Conservation (phyloP, 2,329 filamentous ascomycete genomes). For the Blastomyces gilchristii region DNA sequence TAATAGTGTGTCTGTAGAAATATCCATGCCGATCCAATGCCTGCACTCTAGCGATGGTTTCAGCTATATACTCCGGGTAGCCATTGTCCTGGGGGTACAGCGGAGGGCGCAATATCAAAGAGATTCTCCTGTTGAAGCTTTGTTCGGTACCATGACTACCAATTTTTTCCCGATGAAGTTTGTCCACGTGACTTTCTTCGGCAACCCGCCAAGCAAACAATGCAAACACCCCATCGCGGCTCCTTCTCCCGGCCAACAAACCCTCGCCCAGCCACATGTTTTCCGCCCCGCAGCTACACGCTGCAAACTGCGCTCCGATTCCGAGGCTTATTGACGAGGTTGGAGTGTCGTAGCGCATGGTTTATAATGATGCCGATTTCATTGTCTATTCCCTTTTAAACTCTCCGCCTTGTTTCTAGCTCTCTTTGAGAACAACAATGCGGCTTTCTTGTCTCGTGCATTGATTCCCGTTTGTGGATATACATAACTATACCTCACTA, state of each 20-base stretch:
- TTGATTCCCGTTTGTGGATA: constrained; percentile 22
- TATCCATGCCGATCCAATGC: background rate
- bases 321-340: constrained; percentile 25
- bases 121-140: background rate
- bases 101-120: constrained; percentile 3
- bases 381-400: background rate
- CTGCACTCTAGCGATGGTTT: background rate
- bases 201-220: constrained; percentile 20
- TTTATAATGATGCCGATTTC: background rate
- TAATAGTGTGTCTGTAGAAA: background rate
- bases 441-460: background rate
- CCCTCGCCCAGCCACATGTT: constrained; percentile 33
- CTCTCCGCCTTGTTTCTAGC: background rate
- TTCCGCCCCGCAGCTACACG: constrained; percentile 13
- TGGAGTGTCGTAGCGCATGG: background rate
- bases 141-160: background rate
- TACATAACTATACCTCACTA: background rate
- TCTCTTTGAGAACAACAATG: background rate
- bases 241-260: too few relatives aligned
- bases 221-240: constrained; percentile 20
- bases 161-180: background rate
- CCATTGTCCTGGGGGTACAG: background rate
- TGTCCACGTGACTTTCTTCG: background rate
- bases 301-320: constrained; percentile 9
- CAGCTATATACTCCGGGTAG: background rate